Evolutionary conservation across 2,329 filamentous ascomycete genomes (phyloP).

Genomic region (Claviceps sp.): DNA sequence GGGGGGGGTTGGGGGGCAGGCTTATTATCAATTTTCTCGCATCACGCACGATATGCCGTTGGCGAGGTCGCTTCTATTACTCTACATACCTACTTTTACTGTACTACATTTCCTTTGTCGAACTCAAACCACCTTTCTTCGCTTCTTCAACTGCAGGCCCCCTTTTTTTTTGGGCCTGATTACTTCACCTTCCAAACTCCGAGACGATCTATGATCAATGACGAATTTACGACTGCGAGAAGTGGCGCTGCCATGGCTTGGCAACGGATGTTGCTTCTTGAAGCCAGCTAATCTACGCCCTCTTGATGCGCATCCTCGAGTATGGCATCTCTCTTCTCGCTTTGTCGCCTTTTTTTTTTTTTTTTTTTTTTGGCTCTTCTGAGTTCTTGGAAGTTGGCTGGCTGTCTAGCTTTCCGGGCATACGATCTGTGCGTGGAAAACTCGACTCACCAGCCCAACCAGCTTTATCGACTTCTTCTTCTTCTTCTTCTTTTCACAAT

Average conservation of each 20-base stretch:
- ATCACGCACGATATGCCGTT: no score
- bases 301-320: neutral
- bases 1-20: no score
- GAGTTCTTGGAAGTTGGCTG: neutral
- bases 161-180: neutral
- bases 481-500: conserved; percentile 14
- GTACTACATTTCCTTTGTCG: neutral
- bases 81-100: no score
- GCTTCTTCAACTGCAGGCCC: neutral
- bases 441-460: neutral
- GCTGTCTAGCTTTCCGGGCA: neutral
- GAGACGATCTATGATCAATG: conserved; percentile 9
- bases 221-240: conserved; percentile 6
- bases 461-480: conserved; percentile 10
- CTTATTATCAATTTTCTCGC: no score
- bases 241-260: neutral
- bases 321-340: neutral
- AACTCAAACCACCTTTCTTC: neutral
- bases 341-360: neutral
- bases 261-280: no score
- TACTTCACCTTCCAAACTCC: neutral
- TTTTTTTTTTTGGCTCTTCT: neutral
- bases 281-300: neutral
- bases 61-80: no score
- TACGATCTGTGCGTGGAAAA: conserved; percentile 4